Evolutionary conservation across 805 yeast species (phyloP), one percentile per base, ranked within the genome.

Genomic region (Starmera quercuum): DNA sequence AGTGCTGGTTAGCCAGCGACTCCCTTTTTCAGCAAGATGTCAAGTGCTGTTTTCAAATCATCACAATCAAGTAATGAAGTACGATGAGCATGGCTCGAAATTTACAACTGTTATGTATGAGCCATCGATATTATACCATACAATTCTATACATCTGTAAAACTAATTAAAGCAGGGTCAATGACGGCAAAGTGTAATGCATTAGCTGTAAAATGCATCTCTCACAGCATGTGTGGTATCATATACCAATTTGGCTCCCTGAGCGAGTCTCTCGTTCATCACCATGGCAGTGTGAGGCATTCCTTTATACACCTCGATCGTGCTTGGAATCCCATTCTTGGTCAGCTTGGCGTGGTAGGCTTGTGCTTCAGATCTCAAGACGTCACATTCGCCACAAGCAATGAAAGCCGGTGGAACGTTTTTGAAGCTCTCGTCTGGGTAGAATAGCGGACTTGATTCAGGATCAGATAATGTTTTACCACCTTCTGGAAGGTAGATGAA

Each of bases 271-370:
- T 47, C 64, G 39, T 64, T 66, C 73, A 68, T 66, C 19, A 61
- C 71, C 70, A 68, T 64, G 5, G 60, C 66, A n/a, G 71, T 59
- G 46, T 68, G 75, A 6, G 73, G 73, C 30, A 63, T 56, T 6
- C 72, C 71, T 31, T 49, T 46, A 41, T 65, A 67, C 21, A 63
- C 46, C 5, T 47, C 51, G 12, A 63, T 41, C n/a, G 46, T 47
- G 15, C 62, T 53, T 3, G 45, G 29, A 15, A 62, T 51, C 4
- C 72, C 73, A 36, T 63, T 59, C 18, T 46, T 44, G 29, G 40
- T 40, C 33, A 68, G 51, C 39, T 67, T 66, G 9, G 46, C 56
- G 29, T 59, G 60, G 40, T 68, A 68, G 2, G 55, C 60, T 40
- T 63, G 64, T 6, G 63, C 72, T 40, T 68, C 74, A 6, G 66